Evolutionary conservation across 768 basidiomycete genomes (phyloP), one percentile per base, ranked within the genome.

Genomic region (Naganishia vishniacii): DNA sequence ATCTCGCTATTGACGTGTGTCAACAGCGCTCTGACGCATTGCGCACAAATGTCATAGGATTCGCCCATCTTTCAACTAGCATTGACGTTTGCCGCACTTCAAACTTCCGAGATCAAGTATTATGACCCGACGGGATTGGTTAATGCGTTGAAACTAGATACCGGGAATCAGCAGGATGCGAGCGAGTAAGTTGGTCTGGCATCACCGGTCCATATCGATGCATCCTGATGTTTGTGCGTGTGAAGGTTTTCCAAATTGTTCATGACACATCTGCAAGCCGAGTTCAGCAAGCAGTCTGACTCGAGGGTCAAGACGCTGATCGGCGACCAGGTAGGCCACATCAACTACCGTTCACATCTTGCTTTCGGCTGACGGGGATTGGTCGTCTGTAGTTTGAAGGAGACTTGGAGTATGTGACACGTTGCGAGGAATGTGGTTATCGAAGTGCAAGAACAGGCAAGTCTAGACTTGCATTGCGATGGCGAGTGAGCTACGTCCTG

Each of bases 201-300:
- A n/a, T n/a, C n/a, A n/a, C n/a, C n/a, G n/a, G n/a, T n/a, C n/a
- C n/a, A n/a, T n/a, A n/a, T n/a, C n/a, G n/a, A n/a, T n/a, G n/a
- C n/a, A n/a, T n/a, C n/a, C n/a, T n/a, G n/a, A n/a, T 37, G 34
- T 37, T 37, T 37, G 34, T 15, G 34, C 7, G 15, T 37, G 34
- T n/a, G 34, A 72, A 93, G 91, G 73, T 94, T 97, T 74, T 91
- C 90, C 2, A 97, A 97, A 71, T 82, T 97, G 18, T 94, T 97
- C 78, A 88, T 97, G 84, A 85, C 85, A 13, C 87, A 91, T 72
- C 81, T 97, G 34, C 89, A 90, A 67, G 81, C 81, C 7, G 90
- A 95, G 77, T 95, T 95, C 76, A 83, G 84, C 77, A 90, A 88
- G 73, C 91, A 95, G 71, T 79, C 81, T 1, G 79, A 82, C 46